Evolutionary conservation across 257 asterid genomes (phyloP), one percentile per base, ranked within the genome.

Genomic region (Solanum stenotomum): DNA sequence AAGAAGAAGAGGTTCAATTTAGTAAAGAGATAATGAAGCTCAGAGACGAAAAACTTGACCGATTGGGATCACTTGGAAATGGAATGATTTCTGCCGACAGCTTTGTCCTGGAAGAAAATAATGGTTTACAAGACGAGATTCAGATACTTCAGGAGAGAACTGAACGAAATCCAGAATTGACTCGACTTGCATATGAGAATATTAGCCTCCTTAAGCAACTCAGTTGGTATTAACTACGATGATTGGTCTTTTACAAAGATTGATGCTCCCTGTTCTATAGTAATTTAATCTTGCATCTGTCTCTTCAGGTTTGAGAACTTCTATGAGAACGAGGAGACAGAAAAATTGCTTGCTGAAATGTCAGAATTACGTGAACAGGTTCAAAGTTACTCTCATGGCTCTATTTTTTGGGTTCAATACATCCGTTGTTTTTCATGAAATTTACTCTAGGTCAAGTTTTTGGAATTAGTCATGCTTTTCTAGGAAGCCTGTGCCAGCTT

Each of bases 341-440:
- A 93, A 88, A 87, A 83, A 23, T 84, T 93, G 86, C 91, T 92
- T 68, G 89, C 91, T 89, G 96, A 92, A 90, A 88, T 92, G 63
- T 92, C 95, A 59, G 94, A 91, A 63, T 85, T 92, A 77, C 92
- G 92, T 84, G 90, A 90, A 87, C 93, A 93, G 98, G 96, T 94
- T 27, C 88, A 40, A 70, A 49, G 63, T 35, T 38, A 23, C 49
- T 85, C 18, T 85, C 20, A 23, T 67, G 79, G 38, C 75, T 67
- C 34, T 85, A 22, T 22, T 18, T 70, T 34, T 76, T 86, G 5
- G 68, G 40, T 84, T 87, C 88, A 34, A 87, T 87, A 71, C 68
- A 79, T 83, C 83, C 84, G 67, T 87, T 85, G 84, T 87, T 38
- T 70, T 61, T 49, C 75, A 37, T 89, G 33, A 86, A 87, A 83